phyloP scores from a whole-genome alignment of 2,329 filamentous ascomycete genomes.

The Curvularia sp. region DNA sequence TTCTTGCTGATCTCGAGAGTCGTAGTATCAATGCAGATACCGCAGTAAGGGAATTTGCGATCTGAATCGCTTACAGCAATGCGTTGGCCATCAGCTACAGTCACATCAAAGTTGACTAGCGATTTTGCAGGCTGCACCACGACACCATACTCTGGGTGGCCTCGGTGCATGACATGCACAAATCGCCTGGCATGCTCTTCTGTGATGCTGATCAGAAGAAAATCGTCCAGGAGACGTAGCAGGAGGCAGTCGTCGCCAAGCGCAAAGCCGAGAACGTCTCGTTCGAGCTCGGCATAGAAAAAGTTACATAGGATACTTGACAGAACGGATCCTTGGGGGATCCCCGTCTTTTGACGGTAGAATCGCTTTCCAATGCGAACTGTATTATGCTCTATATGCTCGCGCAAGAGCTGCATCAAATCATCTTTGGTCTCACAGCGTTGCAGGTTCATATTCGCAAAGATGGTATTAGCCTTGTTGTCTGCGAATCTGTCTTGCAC shows the following conservation, averaged over 20 bases:
- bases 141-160: constrained; percentile 81
- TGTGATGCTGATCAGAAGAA: constrained; percentile 82
- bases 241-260: constrained; percentile 68
- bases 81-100: constrained; percentile 59
- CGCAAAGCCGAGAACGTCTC: constrained; percentile 72
- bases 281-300: constrained; percentile 91
- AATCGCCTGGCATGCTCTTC: constrained; percentile 72
- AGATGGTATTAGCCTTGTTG: constrained; percentile 69
- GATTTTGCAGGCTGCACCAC: constrained; percentile 79
- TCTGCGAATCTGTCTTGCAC: constrained; percentile 41
- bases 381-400: constrained; percentile 85
- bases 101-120: constrained; percentile 79
- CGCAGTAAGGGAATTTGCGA: constrained; percentile 86
- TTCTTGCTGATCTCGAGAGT: constrained; percentile 80
- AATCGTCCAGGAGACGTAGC: constrained; percentile 88
- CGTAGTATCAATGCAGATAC: constrained; percentile 74
- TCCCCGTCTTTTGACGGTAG: constrained; percentile 86
- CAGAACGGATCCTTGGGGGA: constrained; percentile 90
- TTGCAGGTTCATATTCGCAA: constrained; percentile 72
- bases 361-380: constrained; percentile 88
- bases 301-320: constrained; percentile 91
- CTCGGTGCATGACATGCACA: constrained; percentile 78
- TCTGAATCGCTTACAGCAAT: constrained; percentile 51
- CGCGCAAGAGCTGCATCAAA: constrained; percentile 72
- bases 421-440: constrained; percentile 64